A percentile compares a stretch with the other conserved stretches of the same genome.
Evolutionary conservation across 345 rosid species (phyloP).

Genomic region (Carallia pectinifolia): DNA sequence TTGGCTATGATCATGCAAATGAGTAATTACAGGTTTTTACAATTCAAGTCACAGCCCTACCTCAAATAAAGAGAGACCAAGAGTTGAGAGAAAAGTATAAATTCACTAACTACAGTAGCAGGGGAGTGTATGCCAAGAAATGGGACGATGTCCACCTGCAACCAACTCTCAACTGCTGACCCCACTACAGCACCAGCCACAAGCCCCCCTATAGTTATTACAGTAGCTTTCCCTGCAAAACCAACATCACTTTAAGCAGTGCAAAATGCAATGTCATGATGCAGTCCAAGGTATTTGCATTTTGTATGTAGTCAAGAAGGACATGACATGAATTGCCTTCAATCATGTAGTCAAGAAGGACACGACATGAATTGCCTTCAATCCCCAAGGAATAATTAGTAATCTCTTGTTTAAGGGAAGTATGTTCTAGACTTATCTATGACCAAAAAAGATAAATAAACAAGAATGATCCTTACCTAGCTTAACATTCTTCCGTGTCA

Average conservation of each 20-base stretch:
- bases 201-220: slow-evolving; percentile 79
- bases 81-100: slow-evolving; percentile 79
- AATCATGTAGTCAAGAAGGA: too few relatives aligned
- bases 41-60: slow-evolving; percentile 35
- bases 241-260: background rate
- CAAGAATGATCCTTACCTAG: slow-evolving; percentile 50
- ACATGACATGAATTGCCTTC: too few relatives aligned
- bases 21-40: slow-evolving; percentile 47
- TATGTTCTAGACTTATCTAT: too few relatives aligned
- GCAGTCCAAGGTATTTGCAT: too few relatives aligned
- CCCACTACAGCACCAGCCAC: slow-evolving; percentile 96
- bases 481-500: slow-evolving; percentile 78
- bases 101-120: slow-evolving; percentile 77
- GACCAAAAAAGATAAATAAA: background rate
- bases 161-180: slow-evolving; percentile 83
- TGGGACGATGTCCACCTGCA: slow-evolving; percentile 94
- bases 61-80: slow-evolving; percentile 76
- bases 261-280: too few relatives aligned
- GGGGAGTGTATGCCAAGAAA: slow-evolving; percentile 84
- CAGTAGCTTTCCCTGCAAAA: slow-evolving; percentile 81
- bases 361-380: too few relatives aligned
- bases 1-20: slow-evolving; percentile 44
- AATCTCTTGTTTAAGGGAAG: too few relatives aligned
- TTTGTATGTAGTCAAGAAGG: too few relatives aligned
- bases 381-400: too few relatives aligned